Conservation (phyloP, 441 rosid species). For the Sinapis alba region DNA sequence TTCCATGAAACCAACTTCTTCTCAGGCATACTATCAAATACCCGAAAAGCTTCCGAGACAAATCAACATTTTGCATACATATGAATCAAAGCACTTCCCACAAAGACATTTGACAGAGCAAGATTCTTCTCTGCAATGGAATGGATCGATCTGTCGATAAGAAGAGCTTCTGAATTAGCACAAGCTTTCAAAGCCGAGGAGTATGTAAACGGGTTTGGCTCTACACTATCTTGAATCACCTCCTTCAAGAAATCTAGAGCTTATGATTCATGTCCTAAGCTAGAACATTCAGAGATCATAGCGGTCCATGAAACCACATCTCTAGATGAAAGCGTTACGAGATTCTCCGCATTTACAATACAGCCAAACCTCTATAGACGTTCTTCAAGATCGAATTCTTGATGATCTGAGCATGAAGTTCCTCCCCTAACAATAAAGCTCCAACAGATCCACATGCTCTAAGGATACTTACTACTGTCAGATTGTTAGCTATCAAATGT, state of each 20-base stretch:
- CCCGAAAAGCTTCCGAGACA: constrained; percentile 65
- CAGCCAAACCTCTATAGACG: constrained; percentile 64
- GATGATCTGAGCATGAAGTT: constrained; percentile 74
- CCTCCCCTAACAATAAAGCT: constrained; percentile 58
- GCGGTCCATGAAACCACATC: constrained; percentile 93
- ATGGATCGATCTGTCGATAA: constrained; percentile 68
- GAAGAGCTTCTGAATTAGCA: constrained; percentile 64
- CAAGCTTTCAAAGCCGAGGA: constrained; percentile 81
- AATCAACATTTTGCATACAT: constrained; percentile 85
- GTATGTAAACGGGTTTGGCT: constrained; percentile 74
- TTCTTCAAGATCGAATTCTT: constrained; percentile 56
- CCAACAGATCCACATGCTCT: constrained; percentile 73
- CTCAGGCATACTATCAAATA: constrained; percentile 74
- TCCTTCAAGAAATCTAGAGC: constrained; percentile 71
- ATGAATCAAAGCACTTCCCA: constrained; percentile 73
- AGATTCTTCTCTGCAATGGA: constrained; percentile 69
- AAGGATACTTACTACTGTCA: constrained; percentile 73
- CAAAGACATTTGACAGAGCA: constrained; percentile 63
- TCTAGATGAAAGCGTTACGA: constrained; percentile 49
- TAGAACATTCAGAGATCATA: constrained; percentile 75
- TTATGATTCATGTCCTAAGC: constrained; percentile 68
- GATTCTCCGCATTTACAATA: constrained; percentile 75
- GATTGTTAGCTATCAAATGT: constrained; percentile 55
- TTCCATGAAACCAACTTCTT: constrained; percentile 76
- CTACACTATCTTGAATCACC: constrained; percentile 88